phyloP scores from a whole-genome alignment of 208 protist genomes.

The Leishmania amazonensis region DNA sequence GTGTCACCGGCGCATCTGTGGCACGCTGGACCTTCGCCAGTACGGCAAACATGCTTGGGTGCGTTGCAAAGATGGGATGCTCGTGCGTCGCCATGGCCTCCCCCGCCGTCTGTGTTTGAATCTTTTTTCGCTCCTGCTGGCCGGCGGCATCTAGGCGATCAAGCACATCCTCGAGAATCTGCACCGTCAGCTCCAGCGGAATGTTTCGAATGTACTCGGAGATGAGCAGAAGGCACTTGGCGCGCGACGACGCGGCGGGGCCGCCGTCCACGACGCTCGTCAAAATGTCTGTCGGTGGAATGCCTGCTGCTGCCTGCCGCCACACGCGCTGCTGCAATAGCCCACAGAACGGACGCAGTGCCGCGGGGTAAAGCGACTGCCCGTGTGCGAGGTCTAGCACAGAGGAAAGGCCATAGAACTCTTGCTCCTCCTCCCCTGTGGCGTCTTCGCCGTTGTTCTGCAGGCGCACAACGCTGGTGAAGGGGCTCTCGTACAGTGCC shows the following conservation, averaged over 20 bases:
- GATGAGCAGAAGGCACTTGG: slow-evolving; percentile 76
- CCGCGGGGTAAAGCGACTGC: slow-evolving; percentile 32
- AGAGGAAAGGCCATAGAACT: slow-evolving; percentile 81
- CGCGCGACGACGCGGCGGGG: slow-evolving; percentile 16
- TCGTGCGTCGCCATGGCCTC: slow-evolving; percentile 17
- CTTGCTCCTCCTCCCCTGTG: slow-evolving; percentile 67
- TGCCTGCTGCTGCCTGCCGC: slow-evolving; percentile 64
- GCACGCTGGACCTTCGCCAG: slow-evolving; percentile 88
- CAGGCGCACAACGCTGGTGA: slow-evolving; percentile 79
- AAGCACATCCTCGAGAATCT: slow-evolving; percentile 67
- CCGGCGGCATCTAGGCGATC: slow-evolving; percentile 47
- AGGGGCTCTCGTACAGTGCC: slow-evolving; percentile 61
- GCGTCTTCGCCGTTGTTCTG: slow-evolving; percentile 46
- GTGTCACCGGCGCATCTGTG: slow-evolving; percentile 51
- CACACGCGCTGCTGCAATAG: slow-evolving; percentile 62
- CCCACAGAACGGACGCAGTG: slow-evolving; percentile 47
- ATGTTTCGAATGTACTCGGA: slow-evolving; percentile 88
- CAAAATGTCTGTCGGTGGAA: slow-evolving; percentile 74
- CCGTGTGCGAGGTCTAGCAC: slow-evolving; percentile 69
- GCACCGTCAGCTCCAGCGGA: slow-evolving; percentile 79
- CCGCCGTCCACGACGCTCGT: slow-evolving; percentile 31
- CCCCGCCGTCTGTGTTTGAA: background rate
- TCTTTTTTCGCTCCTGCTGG: slow-evolving; percentile 3
- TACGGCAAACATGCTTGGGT: slow-evolving; percentile 77
- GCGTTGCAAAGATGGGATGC: slow-evolving; percentile 38